Evolutionary conservation across 306 rosid genomes (phyloP), one percentile per base, ranked within the genome.

Genomic region (Nissolia schottii): DNA sequence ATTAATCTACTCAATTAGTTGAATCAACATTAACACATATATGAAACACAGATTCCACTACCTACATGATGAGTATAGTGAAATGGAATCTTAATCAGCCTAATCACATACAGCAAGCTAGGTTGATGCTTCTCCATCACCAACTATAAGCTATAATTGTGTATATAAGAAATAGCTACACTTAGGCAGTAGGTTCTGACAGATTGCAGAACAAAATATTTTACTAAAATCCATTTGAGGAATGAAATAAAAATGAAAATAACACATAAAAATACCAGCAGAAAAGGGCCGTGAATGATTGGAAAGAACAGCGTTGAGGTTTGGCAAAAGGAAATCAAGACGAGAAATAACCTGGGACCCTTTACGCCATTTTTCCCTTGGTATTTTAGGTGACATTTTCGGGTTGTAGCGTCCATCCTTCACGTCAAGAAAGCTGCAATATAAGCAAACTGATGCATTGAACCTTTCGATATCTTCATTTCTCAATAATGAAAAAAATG

Each of bases 391-490:
- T 37, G 99, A 89, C 99, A 94, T 94, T 77, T 82, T 91, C 12
- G 96, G 89, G 75, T 88, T 91, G 87, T 94, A 88, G 81, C 99
- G 97, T 61, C 91, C 97, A 81, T 84, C 97, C 78, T 88, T 94
- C 28, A 62, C 90, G 81, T 94, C 97, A 73, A 89, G 93, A 89
- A 94, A 94, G 83, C 99, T 94, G 83, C 84, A 83, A 74, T 6
- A 75, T 59, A 49, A 70, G 79, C 73, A 74, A 58, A 75, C 16
- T 2, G 9, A 57, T 35, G 66, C 56, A 65, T 51, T 64, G 67
- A 38, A 51, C 70, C 49, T 49, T 63, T 41, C 31, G 51, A 41
- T 32, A 69, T 76, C 40, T 37, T 14, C 56, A 64, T 18, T 51
- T 62, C 70, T 71, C 72, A 65, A 14, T 32, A 75, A 65, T 19